These are phyloP conservation scores for Zalerion maritima DNA, from an alignment of 495 filamentous ascomycete species.

Conservation along the genomic window DNA sequence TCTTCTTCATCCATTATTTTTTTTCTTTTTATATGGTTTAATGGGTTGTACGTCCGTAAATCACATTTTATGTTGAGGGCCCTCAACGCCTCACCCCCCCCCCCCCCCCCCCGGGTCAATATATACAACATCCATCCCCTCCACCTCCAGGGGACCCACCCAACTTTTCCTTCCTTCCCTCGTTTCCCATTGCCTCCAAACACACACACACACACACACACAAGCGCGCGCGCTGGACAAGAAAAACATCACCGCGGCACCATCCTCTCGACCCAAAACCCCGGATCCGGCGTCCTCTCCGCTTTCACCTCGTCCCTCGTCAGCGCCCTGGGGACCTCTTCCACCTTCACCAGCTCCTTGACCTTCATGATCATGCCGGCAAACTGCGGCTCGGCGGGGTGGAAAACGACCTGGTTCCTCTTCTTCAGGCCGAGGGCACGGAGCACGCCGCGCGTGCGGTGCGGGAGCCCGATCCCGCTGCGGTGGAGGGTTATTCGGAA, in stretches of 20 bases:
- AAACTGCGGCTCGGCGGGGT: conserved; percentile 65
- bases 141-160: too few relatives aligned
- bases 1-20: too few relatives aligned
- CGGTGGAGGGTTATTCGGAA: conserved; percentile 94
- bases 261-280: conserved; percentile 72
- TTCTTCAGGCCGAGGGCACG: conserved; percentile 78
- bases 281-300: conserved; percentile 63
- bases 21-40: too few relatives aligned
- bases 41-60: too few relatives aligned
- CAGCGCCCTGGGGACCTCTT: conserved; percentile 61
- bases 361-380: conserved; percentile 97
- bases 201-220: conserved; percentile 1
- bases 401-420: conserved; percentile 81
- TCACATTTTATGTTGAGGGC: too few relatives aligned
- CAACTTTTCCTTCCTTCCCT: conserved; percentile 1
- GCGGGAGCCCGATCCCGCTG: conserved; percentile 81
- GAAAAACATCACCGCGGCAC: conserved; percentile 14
- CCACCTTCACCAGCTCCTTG: conserved; percentile 83
- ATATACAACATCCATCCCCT: too few relatives aligned
- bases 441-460: conserved; percentile 68
- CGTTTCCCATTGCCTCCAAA: background rate
- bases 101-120: conserved; percentile 1
- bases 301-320: conserved; percentile 58
- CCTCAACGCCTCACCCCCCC: conserved; percentile 7
- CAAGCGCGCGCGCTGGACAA: background rate